Evolutionary conservation across 768 basidiomycete genomes (phyloP).

Genomic region (Suillus alpinus): DNA sequence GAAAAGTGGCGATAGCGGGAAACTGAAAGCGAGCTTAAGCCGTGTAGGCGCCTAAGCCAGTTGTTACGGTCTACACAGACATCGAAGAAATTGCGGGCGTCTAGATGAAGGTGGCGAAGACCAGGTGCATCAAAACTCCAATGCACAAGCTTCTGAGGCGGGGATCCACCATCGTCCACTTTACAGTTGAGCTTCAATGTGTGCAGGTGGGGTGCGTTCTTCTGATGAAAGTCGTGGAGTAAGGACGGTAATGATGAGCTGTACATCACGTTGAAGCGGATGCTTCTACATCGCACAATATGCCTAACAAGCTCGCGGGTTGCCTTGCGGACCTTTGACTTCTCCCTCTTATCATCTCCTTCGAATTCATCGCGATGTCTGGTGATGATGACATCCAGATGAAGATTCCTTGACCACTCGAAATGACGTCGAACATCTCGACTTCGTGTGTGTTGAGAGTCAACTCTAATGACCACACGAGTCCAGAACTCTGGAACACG

Average conservation of each 20-base stretch:
- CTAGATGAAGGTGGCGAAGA: not conserved
- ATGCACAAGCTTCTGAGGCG: not conserved
- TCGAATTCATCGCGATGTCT: slow-evolving; percentile 1
- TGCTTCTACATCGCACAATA: slow-evolving; percentile 7
- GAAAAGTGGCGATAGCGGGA: not conserved
- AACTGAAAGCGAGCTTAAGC: not conserved
- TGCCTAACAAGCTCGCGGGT: not conserved
- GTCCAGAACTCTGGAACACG: slow-evolving; percentile 10
- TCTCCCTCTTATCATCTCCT: not conserved
- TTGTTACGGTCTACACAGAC: slow-evolving; percentile 3
- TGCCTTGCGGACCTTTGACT: not conserved
- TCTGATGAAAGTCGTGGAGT: not conserved
- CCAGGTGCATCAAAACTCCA: slow-evolving; percentile 2
- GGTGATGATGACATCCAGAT: slow-evolving; percentile 6
- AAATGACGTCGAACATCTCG: slow-evolving; percentile 2
- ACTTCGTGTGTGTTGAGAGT: not conserved
- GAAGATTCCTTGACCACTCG: slow-evolving; percentile 7
- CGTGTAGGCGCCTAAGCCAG: not conserved
- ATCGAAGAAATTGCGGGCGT: slow-evolving; percentile 1
- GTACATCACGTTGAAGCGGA: not conserved
- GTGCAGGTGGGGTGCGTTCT: not conserved
- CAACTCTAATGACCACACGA: slow-evolving; percentile 7
- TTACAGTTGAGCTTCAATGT: slow-evolving; percentile 5
- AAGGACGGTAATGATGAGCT: slow-evolving; percentile 8
- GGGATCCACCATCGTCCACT: slow-evolving; percentile 2